Base-by-base conservation (phyloP, 441 rosid genomes). In the Codiaeum variegatum region DNA sequence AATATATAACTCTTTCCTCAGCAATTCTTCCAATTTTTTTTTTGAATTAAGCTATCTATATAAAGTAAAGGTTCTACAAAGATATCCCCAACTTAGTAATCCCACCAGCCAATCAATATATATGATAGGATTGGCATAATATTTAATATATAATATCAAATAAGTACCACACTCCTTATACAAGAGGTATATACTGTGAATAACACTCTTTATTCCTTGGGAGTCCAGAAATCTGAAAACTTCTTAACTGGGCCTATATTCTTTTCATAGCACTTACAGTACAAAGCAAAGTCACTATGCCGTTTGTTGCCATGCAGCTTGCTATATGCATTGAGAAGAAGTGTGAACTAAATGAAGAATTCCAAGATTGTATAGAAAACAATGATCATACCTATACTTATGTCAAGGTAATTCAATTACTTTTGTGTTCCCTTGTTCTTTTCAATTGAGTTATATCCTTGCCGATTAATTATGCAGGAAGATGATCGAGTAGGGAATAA, bases 311-410 rank as follows among this genome's bases (percentile, higher is more conserved):
- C n/a, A 58, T 76, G 60, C 88, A 96, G 99, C 97, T 96, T 80
- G 88, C 98, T 62, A 91, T 93, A 76, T 96, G 99, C 87, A 91
- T 93, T 71, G 97, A 93, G 75, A 91, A 78, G 87, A 96, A 87
- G 87, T 82, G 83, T 75, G 96, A 93, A 78, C 76, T 87, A 71
- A 89, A 86, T 83, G 98, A 90, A 81, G 99, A 90, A 55, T 91
- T 89, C 78, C 75, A 88, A 75, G 98, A 96, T 83, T 90, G 97
- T 85, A 73, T 87, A 73, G 97, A 88, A 79, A 87, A 88, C 82
- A 84, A 82, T 28, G 94, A 87, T 73, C 78, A 79, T 74, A 68
- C 72, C 63, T 77, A 80, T 70, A 76, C 78, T 69, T 62, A 76
- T 59, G 70, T 76, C 61, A 79, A 89, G 87, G 91, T 90, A 62